These are phyloP conservation scores for Amphibolis antarctica DNA, from an alignment of 106 monocot genomes.

Conservation along the genomic window DNA sequence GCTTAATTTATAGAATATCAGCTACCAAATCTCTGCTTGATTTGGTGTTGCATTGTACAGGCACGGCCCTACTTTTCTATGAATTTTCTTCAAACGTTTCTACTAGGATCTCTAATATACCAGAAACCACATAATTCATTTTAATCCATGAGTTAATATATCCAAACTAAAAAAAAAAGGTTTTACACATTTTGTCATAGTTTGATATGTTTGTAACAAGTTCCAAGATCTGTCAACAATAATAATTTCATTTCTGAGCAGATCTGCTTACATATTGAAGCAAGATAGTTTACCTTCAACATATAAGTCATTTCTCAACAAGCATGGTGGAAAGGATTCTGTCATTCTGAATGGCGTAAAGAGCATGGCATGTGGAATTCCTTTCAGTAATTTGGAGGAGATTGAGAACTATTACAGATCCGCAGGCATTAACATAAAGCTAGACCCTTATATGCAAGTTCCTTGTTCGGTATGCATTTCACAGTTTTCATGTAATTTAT, in stretches of 20 bases:
- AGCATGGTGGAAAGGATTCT: constrained; percentile 84
- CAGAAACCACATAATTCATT: too few species aligned
- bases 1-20: too few species aligned
- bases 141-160: too few species aligned
- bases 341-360: constrained; percentile 56
- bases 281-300: constrained; percentile 87
- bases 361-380: constrained; percentile 32
- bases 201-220: neutral
- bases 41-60: too few species aligned
- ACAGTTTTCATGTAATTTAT: neutral
- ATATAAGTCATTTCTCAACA: constrained; percentile 86
- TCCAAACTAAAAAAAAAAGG: too few species aligned
- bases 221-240: neutral
- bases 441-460: constrained; percentile 85
- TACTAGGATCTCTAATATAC: too few species aligned
- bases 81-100: too few species aligned
- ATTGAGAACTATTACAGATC: constrained; percentile 75
- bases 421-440: constrained; percentile 52
- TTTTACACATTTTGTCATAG: too few species aligned
- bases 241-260: constrained; percentile 14
- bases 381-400: constrained; percentile 49
- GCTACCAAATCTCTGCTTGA: too few species aligned
- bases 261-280: constrained; percentile 92
- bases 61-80: too few species aligned
- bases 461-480: constrained; percentile 70